Evolutionary conservation across 805 yeast genomes (phyloP).

Genomic region (Wickerhamiella spandovensis): DNA sequence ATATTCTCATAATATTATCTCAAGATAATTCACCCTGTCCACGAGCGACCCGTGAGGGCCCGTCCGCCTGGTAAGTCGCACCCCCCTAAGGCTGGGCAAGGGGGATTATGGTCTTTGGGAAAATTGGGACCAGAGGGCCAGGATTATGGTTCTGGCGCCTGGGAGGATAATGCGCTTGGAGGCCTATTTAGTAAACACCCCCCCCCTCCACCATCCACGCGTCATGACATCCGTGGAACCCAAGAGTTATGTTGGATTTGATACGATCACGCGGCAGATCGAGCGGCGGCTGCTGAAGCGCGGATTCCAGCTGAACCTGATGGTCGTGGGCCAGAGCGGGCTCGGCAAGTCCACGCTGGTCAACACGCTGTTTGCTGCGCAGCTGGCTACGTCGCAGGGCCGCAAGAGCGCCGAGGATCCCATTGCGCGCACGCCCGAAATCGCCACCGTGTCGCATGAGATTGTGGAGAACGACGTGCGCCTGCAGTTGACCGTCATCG

Average conservation of each 20-base stretch:
- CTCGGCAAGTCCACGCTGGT: slow-evolving; percentile 87
- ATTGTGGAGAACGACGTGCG: slow-evolving; percentile 79
- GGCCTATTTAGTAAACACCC: not conserved
- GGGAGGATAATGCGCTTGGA: too few relatives aligned
- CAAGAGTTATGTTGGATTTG: slow-evolving; percentile 81
- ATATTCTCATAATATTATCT: too few relatives aligned
- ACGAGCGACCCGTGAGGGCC: too few relatives aligned
- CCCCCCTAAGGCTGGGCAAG: too few relatives aligned
- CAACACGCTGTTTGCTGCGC: slow-evolving; percentile 80
- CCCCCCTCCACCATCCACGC: not conserved
- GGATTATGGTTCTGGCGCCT: not conserved
- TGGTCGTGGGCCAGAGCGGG: slow-evolving; percentile 87
- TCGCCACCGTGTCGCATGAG: slow-evolving; percentile 32
- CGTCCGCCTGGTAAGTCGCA: too few relatives aligned
- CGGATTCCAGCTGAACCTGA: slow-evolving; percentile 87
- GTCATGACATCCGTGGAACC: slow-evolving; percentile 30
- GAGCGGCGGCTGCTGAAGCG: slow-evolving; percentile 81
- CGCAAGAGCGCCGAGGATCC: slow-evolving; percentile 57
- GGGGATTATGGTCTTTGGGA: too few relatives aligned
- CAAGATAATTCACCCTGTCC: too few relatives aligned
- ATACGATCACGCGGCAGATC: slow-evolving; percentile 89
- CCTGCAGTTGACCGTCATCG: slow-evolving; percentile 75
- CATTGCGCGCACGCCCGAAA: slow-evolving; percentile 74
- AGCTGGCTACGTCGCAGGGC: slow-evolving; percentile 61
- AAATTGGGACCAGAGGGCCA: too few relatives aligned